Base-by-base conservation (phyloP, 805 yeast species). In the Starmerella lactis-condensi region DNA sequence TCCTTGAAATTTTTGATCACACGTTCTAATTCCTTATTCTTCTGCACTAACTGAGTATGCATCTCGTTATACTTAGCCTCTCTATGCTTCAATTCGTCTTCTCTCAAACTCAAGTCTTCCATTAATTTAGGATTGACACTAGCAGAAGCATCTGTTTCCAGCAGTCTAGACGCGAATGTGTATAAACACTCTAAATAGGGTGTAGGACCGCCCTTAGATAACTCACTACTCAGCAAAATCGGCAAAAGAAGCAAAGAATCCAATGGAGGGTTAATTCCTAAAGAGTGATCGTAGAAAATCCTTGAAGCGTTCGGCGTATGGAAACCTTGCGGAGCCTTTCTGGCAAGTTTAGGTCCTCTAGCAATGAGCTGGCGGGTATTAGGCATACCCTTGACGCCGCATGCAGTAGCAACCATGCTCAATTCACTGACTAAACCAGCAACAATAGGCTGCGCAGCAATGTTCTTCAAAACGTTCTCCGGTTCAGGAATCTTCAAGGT, bases 141-240 rank as follows among this genome's bases (percentile, higher is more conserved):
- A n/a, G n/a, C n/a, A n/a, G n/a, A n/a, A n/a, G n/a, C n/a, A n/a
- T n/a, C n/a, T n/a, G n/a, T n/a, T 11, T 12, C 29, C 45, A 38
- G 46, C 34, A 39, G 60, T 58, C 45, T 68, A 24, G 45, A 40
- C 37, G 48, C 33, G 32, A 47, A 41, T 6, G 93, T 81, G 50
- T 79, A 83, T 35, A 79, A 56, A 43, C 78, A 78, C 55, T 83
- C 95, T 50, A 83, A 60, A 50, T 83, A 83, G 2, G 95, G 94
- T 1, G 94, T 79, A 50, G 75, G 74, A 33, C 81, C 72, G 29
- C 75, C 72, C 33, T 43, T 43, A 10, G 44, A 33, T 48, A 68
- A 67, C 49, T 82, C 93, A 55, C 82, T 93, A n/a, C 89, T 93
- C 35, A 82, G 60, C 33, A 83, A 58, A 31, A 83, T 83, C 4